Conservation (phyloP, 108 stramenopile genomes). For the Fistulifera pelliculosa region DNA sequence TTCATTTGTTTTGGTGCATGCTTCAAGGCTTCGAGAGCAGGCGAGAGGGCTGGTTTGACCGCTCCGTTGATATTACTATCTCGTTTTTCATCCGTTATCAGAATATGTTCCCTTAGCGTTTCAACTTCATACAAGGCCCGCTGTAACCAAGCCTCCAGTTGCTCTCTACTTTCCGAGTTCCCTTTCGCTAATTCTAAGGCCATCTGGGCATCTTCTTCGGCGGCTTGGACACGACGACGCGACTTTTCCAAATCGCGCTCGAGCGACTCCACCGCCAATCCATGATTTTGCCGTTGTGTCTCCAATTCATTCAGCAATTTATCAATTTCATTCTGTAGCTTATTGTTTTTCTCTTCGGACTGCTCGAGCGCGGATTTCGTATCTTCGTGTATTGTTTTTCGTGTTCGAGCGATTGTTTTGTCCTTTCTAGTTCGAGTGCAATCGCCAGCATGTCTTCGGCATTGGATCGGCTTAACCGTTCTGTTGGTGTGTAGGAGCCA, state of each 20-base stretch:
- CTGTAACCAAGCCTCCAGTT: constrained; percentile 48
- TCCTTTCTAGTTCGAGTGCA: constrained; percentile 60
- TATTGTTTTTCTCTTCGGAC: constrained; percentile 18
- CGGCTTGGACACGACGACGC: constrained; percentile 43
- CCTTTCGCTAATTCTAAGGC: constrained; percentile 78
- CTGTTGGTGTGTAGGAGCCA: constrained; percentile 9
- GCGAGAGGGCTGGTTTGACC: not conserved
- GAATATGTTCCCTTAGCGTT: constrained; percentile 20
- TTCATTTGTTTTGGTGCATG: constrained; percentile 1
- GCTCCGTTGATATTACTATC: not conserved
- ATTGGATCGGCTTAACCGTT: constrained; percentile 44
- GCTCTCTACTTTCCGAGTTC: constrained; percentile 43
- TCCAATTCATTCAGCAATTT: constrained; percentile 25
- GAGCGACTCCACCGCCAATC: constrained; percentile 13
- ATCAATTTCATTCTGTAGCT: constrained; percentile 23
- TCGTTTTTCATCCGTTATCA: not conserved
- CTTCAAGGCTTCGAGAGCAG: not conserved
- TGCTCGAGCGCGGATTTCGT: constrained; percentile 22
- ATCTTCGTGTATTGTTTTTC: constrained; percentile 37
- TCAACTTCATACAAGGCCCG: constrained; percentile 42
- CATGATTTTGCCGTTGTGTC: constrained; percentile 13
- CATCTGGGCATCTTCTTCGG: constrained; percentile 75
- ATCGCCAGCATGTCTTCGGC: constrained; percentile 70
- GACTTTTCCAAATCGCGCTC: constrained; percentile 26
- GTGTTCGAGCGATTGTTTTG: constrained; percentile 39